Evolutionary conservation across 495 filamentous ascomycete genomes (phyloP).

Genomic region (Glarea lozoyensis): DNA sequence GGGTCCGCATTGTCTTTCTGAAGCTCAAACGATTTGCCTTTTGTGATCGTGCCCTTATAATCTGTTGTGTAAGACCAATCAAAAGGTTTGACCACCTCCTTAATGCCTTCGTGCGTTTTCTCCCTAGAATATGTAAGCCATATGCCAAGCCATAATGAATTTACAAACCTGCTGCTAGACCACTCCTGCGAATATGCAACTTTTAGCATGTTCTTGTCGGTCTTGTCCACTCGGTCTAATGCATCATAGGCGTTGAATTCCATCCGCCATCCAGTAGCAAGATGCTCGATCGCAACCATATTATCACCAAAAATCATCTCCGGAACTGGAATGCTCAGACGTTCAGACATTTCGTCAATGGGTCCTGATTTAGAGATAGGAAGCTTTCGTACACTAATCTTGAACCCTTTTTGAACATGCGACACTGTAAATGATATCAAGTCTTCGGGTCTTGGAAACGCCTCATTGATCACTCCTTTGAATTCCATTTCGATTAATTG

Average conservation of each 20-base stretch:
- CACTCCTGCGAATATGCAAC: constrained; percentile 89
- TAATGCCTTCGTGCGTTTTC: constrained; percentile 77
- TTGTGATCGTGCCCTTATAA: constrained; percentile 59
- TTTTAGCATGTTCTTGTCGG: constrained; percentile 75
- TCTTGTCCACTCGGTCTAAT: constrained; percentile 87
- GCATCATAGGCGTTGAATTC: constrained; percentile 79
- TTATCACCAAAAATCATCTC: constrained; percentile 99
- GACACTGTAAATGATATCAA: constrained; percentile 30
- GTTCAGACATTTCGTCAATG: constrained; percentile 75
- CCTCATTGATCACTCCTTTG: constrained; percentile 30
- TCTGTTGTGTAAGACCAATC: constrained; percentile 95
- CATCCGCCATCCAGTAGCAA: constrained; percentile 60
- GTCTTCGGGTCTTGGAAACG: constrained; percentile 26
- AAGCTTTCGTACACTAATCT: constrained; percentile 69
- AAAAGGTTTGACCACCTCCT: constrained; percentile 88
- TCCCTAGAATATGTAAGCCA: constrained; percentile 45
- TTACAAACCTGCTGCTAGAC: constrained; percentile 62
- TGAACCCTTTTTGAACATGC: constrained; percentile 53
- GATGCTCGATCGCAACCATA: constrained; percentile 62
- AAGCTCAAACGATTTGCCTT: constrained; percentile 11
- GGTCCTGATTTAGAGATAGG: constrained; percentile 87
- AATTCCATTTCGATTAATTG: constrained; percentile 23
- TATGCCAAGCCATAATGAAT: not conserved
- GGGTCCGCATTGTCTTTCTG: constrained; percentile 34
- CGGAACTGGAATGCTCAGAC: constrained; percentile 75